phyloP scores from a whole-genome alignment of 306 rosid genomes.

The Senna tora region DNA sequence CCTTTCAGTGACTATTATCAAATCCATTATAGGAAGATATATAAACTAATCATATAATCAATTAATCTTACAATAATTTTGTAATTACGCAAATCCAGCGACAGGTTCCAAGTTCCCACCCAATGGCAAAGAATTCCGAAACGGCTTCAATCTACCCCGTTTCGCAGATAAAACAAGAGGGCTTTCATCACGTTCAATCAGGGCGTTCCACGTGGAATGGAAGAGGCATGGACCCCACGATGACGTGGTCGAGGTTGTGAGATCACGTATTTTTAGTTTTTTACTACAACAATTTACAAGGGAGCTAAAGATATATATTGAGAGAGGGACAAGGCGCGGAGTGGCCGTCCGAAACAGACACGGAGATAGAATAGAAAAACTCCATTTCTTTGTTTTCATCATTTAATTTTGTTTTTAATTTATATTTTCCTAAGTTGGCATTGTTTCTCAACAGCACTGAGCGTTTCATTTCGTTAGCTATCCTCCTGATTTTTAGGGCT shows the following conservation, averaged over 20 bases:
- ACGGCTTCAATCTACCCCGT: neutral
- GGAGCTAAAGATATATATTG: constrained; percentile 9
- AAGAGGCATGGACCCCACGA: constrained; percentile 50
- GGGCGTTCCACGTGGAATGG: constrained; percentile 52
- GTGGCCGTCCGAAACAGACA: constrained; percentile 56
- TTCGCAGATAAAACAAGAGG: neutral
- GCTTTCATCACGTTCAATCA: constrained; percentile 53
- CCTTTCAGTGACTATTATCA: neutral
- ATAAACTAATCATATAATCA: neutral
- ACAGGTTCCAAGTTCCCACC: neutral
- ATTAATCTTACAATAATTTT: neutral
- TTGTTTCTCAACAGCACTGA: constrained; percentile 39
- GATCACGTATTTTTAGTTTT: neutral
- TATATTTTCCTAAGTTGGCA: neutral
- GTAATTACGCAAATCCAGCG: neutral
- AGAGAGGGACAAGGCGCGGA: constrained; percentile 61
- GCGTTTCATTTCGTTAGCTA: constrained; percentile 37
- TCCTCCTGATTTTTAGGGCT: constrained; percentile 35
- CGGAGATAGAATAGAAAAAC: neutral
- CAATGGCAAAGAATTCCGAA: neutral
- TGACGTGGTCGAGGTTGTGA: constrained; percentile 43
- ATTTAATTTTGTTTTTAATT: neutral
- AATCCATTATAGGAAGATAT: neutral
- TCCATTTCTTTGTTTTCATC: neutral
- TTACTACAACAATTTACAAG: neutral